These are phyloP conservation scores for Halteria grandinella DNA, from an alignment of 73 alveolate genomes.

Conservation along the genomic window DNA sequence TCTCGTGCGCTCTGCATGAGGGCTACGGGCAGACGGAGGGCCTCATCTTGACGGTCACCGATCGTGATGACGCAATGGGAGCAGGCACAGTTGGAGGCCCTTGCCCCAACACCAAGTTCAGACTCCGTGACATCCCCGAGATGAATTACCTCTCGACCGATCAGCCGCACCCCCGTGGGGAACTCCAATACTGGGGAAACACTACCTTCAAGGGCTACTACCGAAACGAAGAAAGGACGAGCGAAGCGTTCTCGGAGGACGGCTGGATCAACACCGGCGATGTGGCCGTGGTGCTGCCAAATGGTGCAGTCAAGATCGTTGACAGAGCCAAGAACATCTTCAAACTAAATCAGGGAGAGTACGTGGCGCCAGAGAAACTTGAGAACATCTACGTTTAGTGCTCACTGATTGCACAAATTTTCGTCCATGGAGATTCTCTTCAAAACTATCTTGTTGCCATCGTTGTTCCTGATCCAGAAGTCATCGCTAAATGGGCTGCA, in stretches of 20 bases:
- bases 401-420: slow-evolving; percentile 78
- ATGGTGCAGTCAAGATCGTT: slow-evolving; percentile 79
- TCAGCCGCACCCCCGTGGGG: slow-evolving; percentile 84
- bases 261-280: slow-evolving; percentile 92
- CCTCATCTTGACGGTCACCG: slow-evolving; percentile 69
- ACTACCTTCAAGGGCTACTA: slow-evolving; percentile 71
- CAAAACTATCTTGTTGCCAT: slow-evolving; percentile 77
- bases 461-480: slow-evolving; percentile 81
- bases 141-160: slow-evolving; percentile 85
- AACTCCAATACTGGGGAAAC: slow-evolving; percentile 71
- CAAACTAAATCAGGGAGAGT: slow-evolving; percentile 96
- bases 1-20: slow-evolving; percentile 58
- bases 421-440: slow-evolving; percentile 93
- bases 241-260: slow-evolving; percentile 72
- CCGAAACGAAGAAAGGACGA: slow-evolving; percentile 64
- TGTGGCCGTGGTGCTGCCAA: slow-evolving; percentile 79
- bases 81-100: slow-evolving; percentile 95
- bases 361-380: slow-evolving; percentile 96
- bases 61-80: slow-evolving; percentile 70
- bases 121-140: slow-evolving; percentile 93
- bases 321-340: slow-evolving; percentile 97
- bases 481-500: slow-evolving; percentile 72
- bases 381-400: slow-evolving; percentile 83
- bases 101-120: slow-evolving; percentile 76
- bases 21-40: slow-evolving; percentile 89